Conservation (phyloP, 2,329 filamentous ascomycete genomes). For the Fusarium sp. region DNA sequence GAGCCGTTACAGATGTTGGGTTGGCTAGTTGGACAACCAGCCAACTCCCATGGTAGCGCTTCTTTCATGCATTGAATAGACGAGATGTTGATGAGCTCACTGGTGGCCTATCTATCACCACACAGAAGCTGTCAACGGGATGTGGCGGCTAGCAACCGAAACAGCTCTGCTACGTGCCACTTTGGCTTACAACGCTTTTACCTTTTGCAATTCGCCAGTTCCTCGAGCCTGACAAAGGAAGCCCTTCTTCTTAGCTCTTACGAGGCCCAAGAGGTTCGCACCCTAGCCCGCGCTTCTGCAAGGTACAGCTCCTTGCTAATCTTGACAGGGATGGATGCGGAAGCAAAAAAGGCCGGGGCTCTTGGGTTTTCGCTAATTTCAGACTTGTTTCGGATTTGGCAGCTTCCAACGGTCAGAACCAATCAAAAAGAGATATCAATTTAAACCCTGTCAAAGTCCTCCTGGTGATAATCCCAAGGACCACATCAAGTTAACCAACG, state of each 20-base stretch:
- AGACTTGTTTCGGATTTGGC: slow-evolving; percentile 39
- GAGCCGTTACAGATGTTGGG: slow-evolving; percentile 33
- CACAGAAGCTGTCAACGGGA: slow-evolving; percentile 1
- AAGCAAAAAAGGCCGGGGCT: slow-evolving; percentile 7
- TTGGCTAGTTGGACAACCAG: neutral
- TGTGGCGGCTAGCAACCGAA: slow-evolving; percentile 17
- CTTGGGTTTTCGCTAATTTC: slow-evolving; percentile 27
- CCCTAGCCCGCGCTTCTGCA: slow-evolving; percentile 32
- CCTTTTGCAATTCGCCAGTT: slow-evolving; percentile 1
- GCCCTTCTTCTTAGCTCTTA: neutral
- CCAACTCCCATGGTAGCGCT: slow-evolving; percentile 21
- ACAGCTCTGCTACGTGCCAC: slow-evolving; percentile 1
- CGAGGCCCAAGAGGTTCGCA: slow-evolving; percentile 17
- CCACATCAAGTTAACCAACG: slow-evolving; percentile 4
- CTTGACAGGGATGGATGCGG: slow-evolving; percentile 21
- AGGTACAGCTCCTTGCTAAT: slow-evolving; percentile 37
- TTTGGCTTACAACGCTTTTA: neutral
- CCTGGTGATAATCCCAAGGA: slow-evolving; percentile 15
- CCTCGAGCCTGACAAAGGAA: slow-evolving; percentile 9
- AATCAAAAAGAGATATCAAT: slow-evolving; percentile 15
- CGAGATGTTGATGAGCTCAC: slow-evolving; percentile 12
- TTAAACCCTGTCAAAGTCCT: slow-evolving; percentile 5
- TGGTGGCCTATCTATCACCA: slow-evolving; percentile 1
- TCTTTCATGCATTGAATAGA: slow-evolving; percentile 6
- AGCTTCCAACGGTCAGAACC: slow-evolving; percentile 21